These are phyloP conservation scores for Alternaria solani DNA, from an alignment of 2,329 filamentous ascomycete species.

Conservation along the genomic window DNA sequence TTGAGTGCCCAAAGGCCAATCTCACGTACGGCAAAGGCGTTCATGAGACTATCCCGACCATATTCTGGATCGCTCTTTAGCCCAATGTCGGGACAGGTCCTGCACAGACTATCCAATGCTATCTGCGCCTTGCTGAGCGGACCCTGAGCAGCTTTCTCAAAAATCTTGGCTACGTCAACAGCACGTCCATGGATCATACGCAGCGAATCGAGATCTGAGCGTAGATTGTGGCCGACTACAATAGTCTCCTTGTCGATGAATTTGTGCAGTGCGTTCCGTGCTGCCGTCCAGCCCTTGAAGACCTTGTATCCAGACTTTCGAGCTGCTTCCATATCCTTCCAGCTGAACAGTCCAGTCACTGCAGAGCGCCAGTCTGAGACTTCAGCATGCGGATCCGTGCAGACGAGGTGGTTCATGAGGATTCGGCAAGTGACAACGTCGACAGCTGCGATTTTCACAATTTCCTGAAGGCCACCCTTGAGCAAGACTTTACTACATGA, in stretches of 20 bases:
- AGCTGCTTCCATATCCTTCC: slow-evolving; percentile 35
- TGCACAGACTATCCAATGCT: slow-evolving; percentile 41
- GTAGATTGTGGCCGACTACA: slow-evolving; percentile 46
- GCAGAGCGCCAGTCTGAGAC: slow-evolving; percentile 39
- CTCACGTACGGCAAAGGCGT: slow-evolving; percentile 60
- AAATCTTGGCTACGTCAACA: slow-evolving; percentile 42
- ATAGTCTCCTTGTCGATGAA: slow-evolving; percentile 46
- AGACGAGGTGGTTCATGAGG: slow-evolving; percentile 44
- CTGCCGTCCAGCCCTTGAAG: slow-evolving; percentile 45
- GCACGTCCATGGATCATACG: slow-evolving; percentile 47
- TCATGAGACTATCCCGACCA: slow-evolving; percentile 60
- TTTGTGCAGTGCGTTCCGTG: slow-evolving; percentile 39
- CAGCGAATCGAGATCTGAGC: slow-evolving; percentile 44
- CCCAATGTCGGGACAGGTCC: slow-evolving; percentile 22
- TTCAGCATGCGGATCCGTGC: slow-evolving; percentile 28
- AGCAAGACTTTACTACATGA: slow-evolving; percentile 42
- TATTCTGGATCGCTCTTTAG: slow-evolving; percentile 26
- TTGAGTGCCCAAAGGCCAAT: slow-evolving; percentile 58
- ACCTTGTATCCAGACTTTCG: slow-evolving; percentile 41
- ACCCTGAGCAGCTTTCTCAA: slow-evolving; percentile 46
- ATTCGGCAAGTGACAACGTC: slow-evolving; percentile 43
- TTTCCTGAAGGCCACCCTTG: slow-evolving; percentile 29
- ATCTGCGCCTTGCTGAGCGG: slow-evolving; percentile 42
- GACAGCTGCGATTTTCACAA: slow-evolving; percentile 45
- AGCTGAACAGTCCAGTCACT: slow-evolving; percentile 36